A percentile compares a stretch with the other conserved stretches of the same genome.
phyloP scores from a whole-genome alignment of 768 basidiomycete genomes.

The Lepiota brunneoincarnata region DNA sequence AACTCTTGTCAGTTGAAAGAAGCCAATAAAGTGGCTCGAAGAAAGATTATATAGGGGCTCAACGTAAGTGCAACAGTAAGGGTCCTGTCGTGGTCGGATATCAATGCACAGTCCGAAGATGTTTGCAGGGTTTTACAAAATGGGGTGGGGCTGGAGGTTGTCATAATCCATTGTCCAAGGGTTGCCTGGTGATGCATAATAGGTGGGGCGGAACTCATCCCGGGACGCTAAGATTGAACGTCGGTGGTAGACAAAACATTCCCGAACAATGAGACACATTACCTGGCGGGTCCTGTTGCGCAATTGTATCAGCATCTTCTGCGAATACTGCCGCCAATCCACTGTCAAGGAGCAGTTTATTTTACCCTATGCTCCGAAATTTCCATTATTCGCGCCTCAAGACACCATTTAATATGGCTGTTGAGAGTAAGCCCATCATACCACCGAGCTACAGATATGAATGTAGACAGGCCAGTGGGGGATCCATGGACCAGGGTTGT shows the following conservation, averaged over 20 bases:
- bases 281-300: slow-evolving; percentile 15
- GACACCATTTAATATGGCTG: slow-evolving; percentile 42
- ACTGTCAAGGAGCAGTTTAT: slow-evolving; percentile 13
- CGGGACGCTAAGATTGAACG: too few relatives aligned
- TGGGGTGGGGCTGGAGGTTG: too few relatives aligned
- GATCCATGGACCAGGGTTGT: slow-evolving; percentile 46
- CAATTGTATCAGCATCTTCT: slow-evolving; percentile 21
- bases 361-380: neutral
- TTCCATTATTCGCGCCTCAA: slow-evolving; percentile 22
- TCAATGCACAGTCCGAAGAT: too few relatives aligned
- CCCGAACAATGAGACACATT: neutral
- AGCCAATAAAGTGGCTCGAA: too few relatives aligned
- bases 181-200: too few relatives aligned
- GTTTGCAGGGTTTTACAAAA: too few relatives aligned
- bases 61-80: too few relatives aligned
- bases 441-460: slow-evolving; percentile 16
- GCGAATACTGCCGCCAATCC: slow-evolving; percentile 35
- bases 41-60: slow-evolving; percentile 24
- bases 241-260: too few relatives aligned
- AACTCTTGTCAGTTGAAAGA: too few relatives aligned
- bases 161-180: too few relatives aligned
- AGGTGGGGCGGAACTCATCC: too few relatives aligned
- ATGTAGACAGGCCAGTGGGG: slow-evolving; percentile 40
- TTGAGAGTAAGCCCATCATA: slow-evolving; percentile 7
- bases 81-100: too few relatives aligned